A percentile compares a stretch with the other conserved stretches of the same genome.
These are phyloP conservation scores for Helianthus annuus DNA, from an alignment of 129 eudicot species.

Conservation along the genomic window HanXRQr2.0-SUNRISE NC_035444.2:26334821-26335320, in stretches of 20 bases:
- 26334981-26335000: constrained; percentile 24
- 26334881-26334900: not conserved
- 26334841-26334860: not conserved
- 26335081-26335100: constrained; percentile 75
- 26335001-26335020: constrained; percentile 4
- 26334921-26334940: not conserved
- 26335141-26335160: not conserved
- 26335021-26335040: constrained; percentile 48
- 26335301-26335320: constrained; percentile 48
- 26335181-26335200: constrained; percentile 23
- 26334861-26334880: not conserved
- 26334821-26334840: constrained; percentile 1
- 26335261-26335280: constrained; percentile 95
- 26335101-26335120: constrained; percentile 79
- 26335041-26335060: constrained; percentile 59
- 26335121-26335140: constrained; percentile 50
- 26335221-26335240: constrained; percentile 62
- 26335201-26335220: constrained; percentile 43
- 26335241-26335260: constrained; percentile 66
- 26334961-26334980: constrained; percentile 43
- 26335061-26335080: constrained; percentile 58
- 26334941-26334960: constrained; percentile 10
- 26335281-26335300: constrained; percentile 76
- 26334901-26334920: not conserved
- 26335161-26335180: too few relatives aligned